These are phyloP conservation scores for Cladorrhinum samala DNA, from an alignment of 495 filamentous ascomycete species.

Conservation along the genomic window DNA sequence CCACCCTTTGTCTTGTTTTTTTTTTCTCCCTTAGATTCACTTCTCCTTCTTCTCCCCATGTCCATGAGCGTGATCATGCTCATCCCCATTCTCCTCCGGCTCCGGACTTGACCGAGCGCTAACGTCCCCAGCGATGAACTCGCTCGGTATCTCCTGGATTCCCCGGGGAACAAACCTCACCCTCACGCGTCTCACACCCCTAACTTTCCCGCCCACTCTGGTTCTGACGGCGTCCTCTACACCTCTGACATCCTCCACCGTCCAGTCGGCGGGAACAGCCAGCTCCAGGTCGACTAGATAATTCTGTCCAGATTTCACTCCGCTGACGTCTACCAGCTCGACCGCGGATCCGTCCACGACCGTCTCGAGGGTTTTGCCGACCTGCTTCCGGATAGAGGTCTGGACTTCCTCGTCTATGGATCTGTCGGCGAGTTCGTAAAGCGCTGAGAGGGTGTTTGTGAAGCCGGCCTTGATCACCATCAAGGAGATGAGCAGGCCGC, in stretches of 20 bases:
- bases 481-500: slow-evolving; percentile 80
- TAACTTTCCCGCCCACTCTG: slow-evolving; percentile 63
- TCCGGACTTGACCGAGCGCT: slow-evolving; percentile 60
- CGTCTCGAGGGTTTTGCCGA: slow-evolving; percentile 50
- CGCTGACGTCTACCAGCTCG: slow-evolving; percentile 64
- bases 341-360: slow-evolving; percentile 44
- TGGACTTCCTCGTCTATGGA: slow-evolving; percentile 79
- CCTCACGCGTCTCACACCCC: slow-evolving; percentile 73
- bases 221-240: slow-evolving; percentile 68
- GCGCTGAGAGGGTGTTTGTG: slow-evolving; percentile 72
- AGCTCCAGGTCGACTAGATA: slow-evolving; percentile 85
- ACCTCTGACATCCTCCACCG: slow-evolving; percentile 57
- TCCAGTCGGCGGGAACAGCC: slow-evolving; percentile 66
- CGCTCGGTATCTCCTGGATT: slow-evolving; percentile 52
- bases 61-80: slow-evolving; percentile 24
- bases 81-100: slow-evolving; percentile 52
- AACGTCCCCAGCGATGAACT: slow-evolving; percentile 68
- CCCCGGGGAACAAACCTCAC: slow-evolving; percentile 74
- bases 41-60: slow-evolving; percentile 11
- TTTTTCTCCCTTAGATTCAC: not conserved
- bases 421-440: slow-evolving; percentile 86
- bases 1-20: not conserved
- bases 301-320: slow-evolving; percentile 91
- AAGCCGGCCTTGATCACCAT: slow-evolving; percentile 91
- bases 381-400: slow-evolving; percentile 57